phyloP scores from a whole-genome alignment of 2,329 filamentous ascomycete species.

The Cryphonectria parasitica region DNA sequence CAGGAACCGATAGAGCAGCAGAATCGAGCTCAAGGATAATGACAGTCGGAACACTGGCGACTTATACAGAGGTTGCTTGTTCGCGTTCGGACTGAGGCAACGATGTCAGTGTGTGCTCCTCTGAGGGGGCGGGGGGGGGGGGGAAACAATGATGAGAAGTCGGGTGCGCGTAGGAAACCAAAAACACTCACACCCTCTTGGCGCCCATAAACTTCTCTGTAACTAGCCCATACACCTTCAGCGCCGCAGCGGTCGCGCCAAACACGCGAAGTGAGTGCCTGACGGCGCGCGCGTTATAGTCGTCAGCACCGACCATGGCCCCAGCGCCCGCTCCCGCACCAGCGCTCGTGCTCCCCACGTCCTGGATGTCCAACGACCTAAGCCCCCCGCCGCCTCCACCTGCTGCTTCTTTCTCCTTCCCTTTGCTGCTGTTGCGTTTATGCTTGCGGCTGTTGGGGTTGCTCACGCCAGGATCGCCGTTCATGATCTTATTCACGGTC shows the following conservation, averaged over 20 bases:
- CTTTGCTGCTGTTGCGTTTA: conserved; percentile 33
- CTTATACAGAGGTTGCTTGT: conserved; percentile 61
- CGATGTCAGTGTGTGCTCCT: conserved; percentile 31
- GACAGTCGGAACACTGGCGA: conserved; percentile 78
- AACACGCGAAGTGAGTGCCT: conserved; percentile 75
- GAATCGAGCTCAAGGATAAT: conserved; percentile 79
- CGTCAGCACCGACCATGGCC: conserved; percentile 51
- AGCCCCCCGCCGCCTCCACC: neutral
- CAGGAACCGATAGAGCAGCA: conserved; percentile 86
- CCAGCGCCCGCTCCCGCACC: conserved; percentile 28
- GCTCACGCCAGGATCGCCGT: conserved; percentile 38
- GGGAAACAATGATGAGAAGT: no score
- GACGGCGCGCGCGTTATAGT: conserved; percentile 72
- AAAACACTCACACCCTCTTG: conserved; percentile 47
- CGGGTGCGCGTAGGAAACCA: neutral
- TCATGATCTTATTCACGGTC: conserved; percentile 59
- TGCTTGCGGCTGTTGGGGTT: conserved; percentile 9
- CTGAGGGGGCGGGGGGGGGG: conserved; percentile 29
- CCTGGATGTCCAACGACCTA: conserved; percentile 9
- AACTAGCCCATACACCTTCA: conserved; percentile 66
- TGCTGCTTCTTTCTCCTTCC: conserved; percentile 31
- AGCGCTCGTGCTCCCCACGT: conserved; percentile 27
- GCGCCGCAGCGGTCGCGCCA: conserved; percentile 61
- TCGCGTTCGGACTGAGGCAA: conserved; percentile 31
- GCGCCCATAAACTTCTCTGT: conserved; percentile 51